Evolutionary conservation across 2,329 filamentous ascomycete species (phyloP), one percentile per base, ranked within the genome.

Genomic region (Didymella lethalis): DNA sequence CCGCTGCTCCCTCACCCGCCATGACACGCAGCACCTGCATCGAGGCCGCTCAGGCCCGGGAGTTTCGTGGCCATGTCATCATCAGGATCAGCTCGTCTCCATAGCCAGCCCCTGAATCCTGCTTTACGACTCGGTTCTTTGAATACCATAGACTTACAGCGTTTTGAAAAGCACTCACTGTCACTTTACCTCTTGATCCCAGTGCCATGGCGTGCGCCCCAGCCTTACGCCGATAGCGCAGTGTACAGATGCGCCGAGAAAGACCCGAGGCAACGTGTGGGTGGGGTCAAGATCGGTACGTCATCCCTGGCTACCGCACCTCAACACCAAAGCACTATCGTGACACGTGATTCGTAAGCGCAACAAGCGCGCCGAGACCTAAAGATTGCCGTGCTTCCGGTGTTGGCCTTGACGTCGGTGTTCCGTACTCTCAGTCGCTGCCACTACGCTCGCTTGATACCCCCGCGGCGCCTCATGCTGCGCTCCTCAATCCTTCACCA

Each of bases 81-180:
- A 54, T 54, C 26, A 43, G 46, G 46, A 47, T 31, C 41, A 31
- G 50, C 56, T 43, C 23, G 34, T 54, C 56, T 48, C 47, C 41
- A 51, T 46, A 50, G 56, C 56, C 46, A 50, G 46, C 47, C 50
- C 38, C 56, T 51, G 50, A 48, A 43, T 47, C 41, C 50, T 54
- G 50, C 46, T 46, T 50, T 44, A 44, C 46, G 46, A 54, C 43
- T 50, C 50, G 56, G 56, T 59, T 48, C 50, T 44, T 47, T 54
- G 56, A 48, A 59, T 59, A 54, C 56, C 56, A 50, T 59, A 59
- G 56, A 59, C 46, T 59, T 50, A 50, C 47, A 59, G 50, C 56
- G 56, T 50, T 59, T 50, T 54, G 56, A 59, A 59, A 59, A 59
- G 56, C 50, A 59, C 54, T 47, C 26, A 59, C 46, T 54, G 26